These are phyloP conservation scores for Pseudomassariella vexata DNA, from an alignment of 2,329 filamentous ascomycete species.

Conservation along the genomic window DNA sequence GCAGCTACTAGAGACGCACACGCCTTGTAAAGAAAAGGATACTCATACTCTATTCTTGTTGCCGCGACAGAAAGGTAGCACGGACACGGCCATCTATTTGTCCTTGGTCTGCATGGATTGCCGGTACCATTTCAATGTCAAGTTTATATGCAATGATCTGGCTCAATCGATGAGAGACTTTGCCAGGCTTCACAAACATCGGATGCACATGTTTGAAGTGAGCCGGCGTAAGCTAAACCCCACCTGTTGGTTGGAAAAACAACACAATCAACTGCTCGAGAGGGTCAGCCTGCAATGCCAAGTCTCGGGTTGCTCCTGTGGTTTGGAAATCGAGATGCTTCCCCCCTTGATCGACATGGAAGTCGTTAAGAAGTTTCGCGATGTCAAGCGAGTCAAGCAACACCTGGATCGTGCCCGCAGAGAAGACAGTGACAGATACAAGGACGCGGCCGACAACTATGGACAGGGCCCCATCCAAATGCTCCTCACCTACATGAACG, in stretches of 20 bases:
- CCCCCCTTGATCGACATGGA: constrained; percentile 36
- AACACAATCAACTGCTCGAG: constrained; percentile 11
- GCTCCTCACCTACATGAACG: constrained; percentile 45
- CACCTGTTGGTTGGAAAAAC: constrained; percentile 5
- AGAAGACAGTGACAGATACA: constrained; percentile 43
- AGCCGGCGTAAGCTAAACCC: constrained; percentile 7
- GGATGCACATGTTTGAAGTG: constrained; percentile 21
- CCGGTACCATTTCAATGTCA: constrained; percentile 22
- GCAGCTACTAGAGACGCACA: constrained; percentile 15
- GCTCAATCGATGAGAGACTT: too few relatives aligned
- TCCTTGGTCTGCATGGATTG: constrained; percentile 21
- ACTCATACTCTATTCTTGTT: too few relatives aligned
- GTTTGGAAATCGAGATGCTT: constrained; percentile 39
- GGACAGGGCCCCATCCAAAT: constrained; percentile 34
- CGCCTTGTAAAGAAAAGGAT: too few relatives aligned
- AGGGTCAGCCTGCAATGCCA: constrained; percentile 19
- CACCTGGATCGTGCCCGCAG: constrained; percentile 33
- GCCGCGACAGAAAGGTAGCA: too few relatives aligned
- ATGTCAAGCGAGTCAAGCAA: constrained; percentile 35
- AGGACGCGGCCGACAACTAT: constrained; percentile 34
- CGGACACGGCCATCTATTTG: constrained; percentile 14
- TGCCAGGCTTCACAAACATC: constrained; percentile 12
- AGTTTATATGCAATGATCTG: too few relatives aligned
- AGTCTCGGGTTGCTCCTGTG: constrained; percentile 25
- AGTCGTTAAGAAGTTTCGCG: constrained; percentile 38